Percentiles rank a stretch among this genome's conserved stretches.
Evolutionary conservation across 2,329 filamentous ascomycete species (phyloP).

Genomic region (Pyrenochaeta sp.): DNA sequence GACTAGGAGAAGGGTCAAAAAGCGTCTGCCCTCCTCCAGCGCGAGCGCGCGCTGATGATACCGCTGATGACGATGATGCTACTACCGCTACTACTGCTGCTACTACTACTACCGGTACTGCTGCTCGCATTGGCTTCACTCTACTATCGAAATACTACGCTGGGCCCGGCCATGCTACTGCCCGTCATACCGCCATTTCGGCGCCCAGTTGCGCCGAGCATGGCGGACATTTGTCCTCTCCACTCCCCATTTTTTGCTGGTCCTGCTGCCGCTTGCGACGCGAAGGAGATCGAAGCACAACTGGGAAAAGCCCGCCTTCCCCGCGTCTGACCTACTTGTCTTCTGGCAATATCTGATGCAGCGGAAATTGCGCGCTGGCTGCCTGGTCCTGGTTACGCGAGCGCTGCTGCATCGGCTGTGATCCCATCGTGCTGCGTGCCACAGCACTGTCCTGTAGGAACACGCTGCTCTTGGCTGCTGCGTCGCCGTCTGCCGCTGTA

Average conservation of each 20-base stretch:
- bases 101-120: too few relatives aligned
- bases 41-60: conserved; percentile 7
- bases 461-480: background rate
- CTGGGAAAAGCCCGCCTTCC: conserved; percentile 18
- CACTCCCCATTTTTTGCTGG: background rate
- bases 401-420: conserved; percentile 5
- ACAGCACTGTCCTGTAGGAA: conserved; percentile 1
- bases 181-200: background rate
- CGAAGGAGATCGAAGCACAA: background rate
- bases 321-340: conserved; percentile 4
- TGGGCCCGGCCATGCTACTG: conserved; percentile 13
- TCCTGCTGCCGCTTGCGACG: background rate
- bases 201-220: background rate
- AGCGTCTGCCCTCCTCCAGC: conserved; percentile 6
- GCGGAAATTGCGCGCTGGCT: conserved; percentile 21
- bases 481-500: conserved; percentile 19
- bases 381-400: conserved; percentile 16
- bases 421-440: conserved; percentile 8
- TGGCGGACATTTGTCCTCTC: background rate
- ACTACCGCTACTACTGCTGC: too few relatives aligned
- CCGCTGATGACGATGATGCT: too few relatives aligned
- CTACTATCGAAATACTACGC: conserved; percentile 11
- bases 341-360: conserved; percentile 19
- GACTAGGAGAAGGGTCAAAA: conserved; percentile 6
- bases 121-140: conserved; percentile 8